Conservation (phyloP, 257 asterid species). For the Scutellaria galericulata region DNA sequence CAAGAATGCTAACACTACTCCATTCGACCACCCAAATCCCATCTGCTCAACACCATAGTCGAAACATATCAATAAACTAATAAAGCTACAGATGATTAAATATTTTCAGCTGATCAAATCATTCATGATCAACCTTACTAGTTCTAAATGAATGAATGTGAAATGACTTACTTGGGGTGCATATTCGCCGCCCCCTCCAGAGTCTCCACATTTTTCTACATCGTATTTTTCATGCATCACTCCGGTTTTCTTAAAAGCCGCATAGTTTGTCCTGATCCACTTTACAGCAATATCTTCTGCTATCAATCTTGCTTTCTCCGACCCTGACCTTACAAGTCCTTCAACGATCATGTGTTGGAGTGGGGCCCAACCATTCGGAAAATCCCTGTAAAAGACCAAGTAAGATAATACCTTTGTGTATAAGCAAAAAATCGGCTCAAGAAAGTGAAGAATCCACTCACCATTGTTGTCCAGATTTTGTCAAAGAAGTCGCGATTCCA, state of each 20-base stretch:
- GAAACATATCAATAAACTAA: background rate
- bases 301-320: constrained; percentile 50
- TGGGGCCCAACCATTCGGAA: constrained; percentile 98
- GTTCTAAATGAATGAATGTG: background rate
- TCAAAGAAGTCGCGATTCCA: constrained; percentile 84
- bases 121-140: too few species aligned
- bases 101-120: too few species aligned
- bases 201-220: constrained; percentile 71
- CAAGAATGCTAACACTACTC: constrained; percentile 80
- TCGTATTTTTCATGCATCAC: constrained; percentile 88
- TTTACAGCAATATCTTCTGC: constrained; percentile 68
- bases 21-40: constrained; percentile 98
- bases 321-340: constrained; percentile 66
- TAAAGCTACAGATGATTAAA: too few species aligned
- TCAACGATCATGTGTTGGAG: constrained; percentile 89
- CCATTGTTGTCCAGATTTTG: constrained; percentile 93
- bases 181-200: constrained; percentile 96
- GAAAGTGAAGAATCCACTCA: constrained; percentile 25
- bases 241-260: constrained; percentile 65
- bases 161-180: constrained; percentile 68
- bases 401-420: background rate
- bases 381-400: constrained; percentile 62
- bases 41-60: constrained; percentile 56
- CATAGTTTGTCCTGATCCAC: constrained; percentile 85
- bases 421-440: too few species aligned